Percentiles rank a stretch among this genome's conserved stretches.
phyloP scores from a whole-genome alignment of 2,329 filamentous ascomycete genomes.

The Ascochyta koolunga region DNA sequence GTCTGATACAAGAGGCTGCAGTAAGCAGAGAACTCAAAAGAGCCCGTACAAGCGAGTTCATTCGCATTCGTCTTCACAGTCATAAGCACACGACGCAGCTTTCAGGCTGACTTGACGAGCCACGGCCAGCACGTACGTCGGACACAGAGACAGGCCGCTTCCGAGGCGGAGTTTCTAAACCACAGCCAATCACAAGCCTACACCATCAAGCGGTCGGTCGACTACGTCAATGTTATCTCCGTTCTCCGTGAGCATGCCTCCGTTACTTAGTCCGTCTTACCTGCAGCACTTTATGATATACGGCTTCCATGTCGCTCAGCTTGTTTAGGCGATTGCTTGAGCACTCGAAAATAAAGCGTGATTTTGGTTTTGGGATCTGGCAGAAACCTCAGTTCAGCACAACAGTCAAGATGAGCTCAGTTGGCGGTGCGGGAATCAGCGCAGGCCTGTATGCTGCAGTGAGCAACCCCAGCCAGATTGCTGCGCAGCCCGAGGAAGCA shows the following conservation, averaged over 20 bases:
- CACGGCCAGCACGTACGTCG: slow-evolving; percentile 7
- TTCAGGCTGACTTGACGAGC: neutral
- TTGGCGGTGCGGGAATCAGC: slow-evolving; percentile 28
- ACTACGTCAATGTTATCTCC: no score
- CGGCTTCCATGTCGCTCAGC: slow-evolving; percentile 21
- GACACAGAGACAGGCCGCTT: slow-evolving; percentile 22
- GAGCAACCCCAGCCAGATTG: slow-evolving; percentile 46
- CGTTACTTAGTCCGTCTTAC: slow-evolving; percentile 17
- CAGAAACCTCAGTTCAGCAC: slow-evolving; percentile 29
- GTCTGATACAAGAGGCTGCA: no score
- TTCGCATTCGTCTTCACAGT: no score
- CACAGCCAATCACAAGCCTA: slow-evolving; percentile 18
- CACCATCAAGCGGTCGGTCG: neutral
- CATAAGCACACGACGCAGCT: neutral
- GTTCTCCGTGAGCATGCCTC: no score
- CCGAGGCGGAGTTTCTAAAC: neutral
- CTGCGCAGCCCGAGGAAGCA: slow-evolving; percentile 54
- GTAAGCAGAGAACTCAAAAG: no score
- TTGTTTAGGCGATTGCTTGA: slow-evolving; percentile 9
- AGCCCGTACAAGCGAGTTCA: no score
- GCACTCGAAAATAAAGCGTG: neutral
- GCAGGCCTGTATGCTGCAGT: slow-evolving; percentile 51
- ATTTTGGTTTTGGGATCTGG: no score
- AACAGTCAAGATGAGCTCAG: slow-evolving; percentile 41
- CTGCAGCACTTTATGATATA: slow-evolving; percentile 11